Evolutionary conservation across 352 stramenopile species (phyloP), one percentile per base, ranked within the genome.

Genomic region (Phytophthora sansomeana): DNA sequence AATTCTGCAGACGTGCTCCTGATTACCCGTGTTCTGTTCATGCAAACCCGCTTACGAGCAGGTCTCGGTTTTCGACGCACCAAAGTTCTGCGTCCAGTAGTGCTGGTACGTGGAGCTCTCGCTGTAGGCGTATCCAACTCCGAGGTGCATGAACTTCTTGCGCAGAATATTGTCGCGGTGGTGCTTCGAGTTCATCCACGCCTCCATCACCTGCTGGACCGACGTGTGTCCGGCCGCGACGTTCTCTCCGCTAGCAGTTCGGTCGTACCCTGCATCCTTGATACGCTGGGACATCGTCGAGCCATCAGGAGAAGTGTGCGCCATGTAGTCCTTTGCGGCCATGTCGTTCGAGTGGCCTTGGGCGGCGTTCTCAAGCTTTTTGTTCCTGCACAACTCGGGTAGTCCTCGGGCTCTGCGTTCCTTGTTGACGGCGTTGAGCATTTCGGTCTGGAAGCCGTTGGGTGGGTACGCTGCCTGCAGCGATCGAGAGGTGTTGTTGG

Each of bases 1-100:
- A 19, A 5, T 32, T 6, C 9, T n/a, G 13, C 33, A 38, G 11
- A 38, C 21, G 2, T 43, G 38, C n/a, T 44, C n/a, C 16, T 24
- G 38, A 8, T 16, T 47, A 30, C 32, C 28, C 36, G 36, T 47
- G 30, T 19, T 28, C 8, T 16, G 43, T 56, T 1, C 21, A 38
- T 3, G 7, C 19, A 52, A 21, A 21, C 0, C 14, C 5, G 2
- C 14, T 58, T 67, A 69, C 47, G 55, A 67, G 35, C 75, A 84
- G 17, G 41, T 42, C 6, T 83, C 69, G 1, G 44, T 60, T 1
- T 54, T 64, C 28, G 74, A 69, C 0, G 51, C 30, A 21, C 69
- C 77, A 39, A 90, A 90, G 64, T 81, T 71, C 57, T 90, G 81
- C 24, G 77, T 87, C 81, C 81, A 90, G 71, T 85, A 87, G 51